These are phyloP conservation scores for Fraxinus anomala DNA, from an alignment of 257 asterid species.

Conservation along the genomic window DNA sequence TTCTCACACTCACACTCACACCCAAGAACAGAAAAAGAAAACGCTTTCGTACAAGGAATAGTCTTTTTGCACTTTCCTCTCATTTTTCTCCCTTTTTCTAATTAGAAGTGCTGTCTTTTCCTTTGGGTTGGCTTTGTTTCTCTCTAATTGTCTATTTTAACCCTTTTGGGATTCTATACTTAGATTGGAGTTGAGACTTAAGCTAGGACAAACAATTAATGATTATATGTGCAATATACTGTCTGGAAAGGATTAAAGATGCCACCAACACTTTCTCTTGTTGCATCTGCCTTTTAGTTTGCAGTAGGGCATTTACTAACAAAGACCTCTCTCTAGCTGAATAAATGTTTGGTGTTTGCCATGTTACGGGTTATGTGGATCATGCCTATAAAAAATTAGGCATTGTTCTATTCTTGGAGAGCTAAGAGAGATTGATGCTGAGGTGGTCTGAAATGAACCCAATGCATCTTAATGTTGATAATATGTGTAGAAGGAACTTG, in stretches of 20 bases:
- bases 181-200: background rate
- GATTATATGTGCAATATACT: background rate
- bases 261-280: background rate
- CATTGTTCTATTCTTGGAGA: background rate
- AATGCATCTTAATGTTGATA: background rate
- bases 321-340: slow-evolving; percentile 1
- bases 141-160: too few species aligned
- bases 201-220: background rate
- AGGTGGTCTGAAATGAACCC: background rate
- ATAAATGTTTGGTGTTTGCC: background rate
- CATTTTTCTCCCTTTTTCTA: background rate
- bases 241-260: background rate
- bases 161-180: background rate
- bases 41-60: background rate
- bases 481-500: background rate
- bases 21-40: background rate
- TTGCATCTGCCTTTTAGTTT: background rate
- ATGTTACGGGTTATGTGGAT: background rate
- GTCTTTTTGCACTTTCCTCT: background rate
- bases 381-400: background rate
- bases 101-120: background rate
- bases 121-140: background rate
- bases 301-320: background rate
- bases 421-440: background rate
- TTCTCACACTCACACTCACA: background rate